Evolutionary conservation across 164 flowering plant genomes (phyloP).

Genomic region (Macadamia integrifolia): DNA sequence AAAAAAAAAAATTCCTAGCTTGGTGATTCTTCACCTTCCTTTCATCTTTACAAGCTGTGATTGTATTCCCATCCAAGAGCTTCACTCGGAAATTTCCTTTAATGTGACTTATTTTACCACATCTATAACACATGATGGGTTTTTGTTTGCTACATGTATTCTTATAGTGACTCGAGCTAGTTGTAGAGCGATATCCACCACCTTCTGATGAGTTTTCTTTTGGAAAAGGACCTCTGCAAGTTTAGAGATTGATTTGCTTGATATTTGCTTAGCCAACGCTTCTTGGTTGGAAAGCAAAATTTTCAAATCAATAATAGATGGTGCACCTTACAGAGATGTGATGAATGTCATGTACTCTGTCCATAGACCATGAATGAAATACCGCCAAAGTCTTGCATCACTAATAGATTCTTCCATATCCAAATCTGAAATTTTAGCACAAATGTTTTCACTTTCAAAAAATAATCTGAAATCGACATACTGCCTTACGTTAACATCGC

Average conservation of each 20-base stretch:
- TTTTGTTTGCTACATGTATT: background rate
- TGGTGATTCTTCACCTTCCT: background rate
- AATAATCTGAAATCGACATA: slow-evolving; percentile 5
- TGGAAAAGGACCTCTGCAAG: slow-evolving; percentile 1
- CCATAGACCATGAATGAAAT: slow-evolving; percentile 13
- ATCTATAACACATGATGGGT: slow-evolving; percentile 1
- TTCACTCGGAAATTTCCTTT: slow-evolving; percentile 8
- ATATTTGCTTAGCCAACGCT: slow-evolving; percentile 12
- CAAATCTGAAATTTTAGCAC: slow-evolving; percentile 13
- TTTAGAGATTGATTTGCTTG: background rate
- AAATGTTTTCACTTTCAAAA: slow-evolving; percentile 4
- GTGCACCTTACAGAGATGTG: slow-evolving; percentile 11
- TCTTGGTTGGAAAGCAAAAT: slow-evolving; percentile 10
- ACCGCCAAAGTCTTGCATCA: slow-evolving; percentile 4
- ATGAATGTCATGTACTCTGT: slow-evolving; percentile 8
- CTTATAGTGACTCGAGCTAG: background rate
- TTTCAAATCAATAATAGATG: slow-evolving; percentile 12
- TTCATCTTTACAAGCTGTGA: background rate
- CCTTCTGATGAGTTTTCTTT: background rate
- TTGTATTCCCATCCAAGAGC: slow-evolving; percentile 8
- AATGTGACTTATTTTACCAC: slow-evolving; percentile 14
- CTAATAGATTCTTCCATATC: slow-evolving; percentile 9
- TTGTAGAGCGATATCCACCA: too few species aligned
- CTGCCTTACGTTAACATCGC: background rate
- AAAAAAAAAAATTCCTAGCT: background rate